A percentile compares a stretch with the other conserved stretches of the same genome.
Conservation (phyloP, 148 eudicot genomes). For the Nyssa sinensis region DNA sequence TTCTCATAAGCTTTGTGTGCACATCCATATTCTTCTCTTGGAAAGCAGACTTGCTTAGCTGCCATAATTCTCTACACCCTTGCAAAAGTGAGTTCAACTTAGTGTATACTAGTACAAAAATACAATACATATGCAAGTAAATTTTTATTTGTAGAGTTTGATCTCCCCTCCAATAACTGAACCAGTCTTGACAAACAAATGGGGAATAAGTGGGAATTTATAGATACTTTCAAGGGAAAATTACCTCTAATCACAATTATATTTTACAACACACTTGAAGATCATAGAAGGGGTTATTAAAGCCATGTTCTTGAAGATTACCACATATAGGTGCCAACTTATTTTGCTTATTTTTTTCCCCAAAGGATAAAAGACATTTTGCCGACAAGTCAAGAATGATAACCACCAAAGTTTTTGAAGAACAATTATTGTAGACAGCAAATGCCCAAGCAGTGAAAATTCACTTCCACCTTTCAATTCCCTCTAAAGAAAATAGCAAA, state of each 20-base stretch:
- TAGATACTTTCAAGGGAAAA: background rate
- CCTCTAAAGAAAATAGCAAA: background rate
- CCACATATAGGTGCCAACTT: too few species aligned
- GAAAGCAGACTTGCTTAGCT: slow-evolving; percentile 46
- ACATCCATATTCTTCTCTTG: slow-evolving; percentile 44
- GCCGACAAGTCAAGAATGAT: background rate
- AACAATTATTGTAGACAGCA: background rate
- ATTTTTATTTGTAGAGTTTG: background rate
- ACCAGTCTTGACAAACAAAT: background rate
- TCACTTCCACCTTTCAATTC: background rate
- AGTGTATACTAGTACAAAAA: background rate
- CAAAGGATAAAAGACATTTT: too few species aligned
- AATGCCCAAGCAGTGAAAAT: slow-evolving; percentile 2
- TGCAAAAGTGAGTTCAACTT: slow-evolving; percentile 9
- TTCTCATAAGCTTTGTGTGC: slow-evolving; percentile 65
- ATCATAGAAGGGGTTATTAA: too few species aligned
- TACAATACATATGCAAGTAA: background rate
- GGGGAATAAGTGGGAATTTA: background rate
- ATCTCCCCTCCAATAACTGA: background rate
- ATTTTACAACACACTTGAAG: background rate
- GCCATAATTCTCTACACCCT: slow-evolving; percentile 43
- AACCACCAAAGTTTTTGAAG: background rate
- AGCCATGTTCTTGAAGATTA: too few species aligned
- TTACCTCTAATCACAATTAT: background rate
- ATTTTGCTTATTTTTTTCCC: too few species aligned